Percentiles rank a stretch among this genome's conserved stretches.
Evolutionary conservation across 2,329 filamentous ascomycete genomes (phyloP).

Genomic region (Penicillium fuscoglaucum): DNA sequence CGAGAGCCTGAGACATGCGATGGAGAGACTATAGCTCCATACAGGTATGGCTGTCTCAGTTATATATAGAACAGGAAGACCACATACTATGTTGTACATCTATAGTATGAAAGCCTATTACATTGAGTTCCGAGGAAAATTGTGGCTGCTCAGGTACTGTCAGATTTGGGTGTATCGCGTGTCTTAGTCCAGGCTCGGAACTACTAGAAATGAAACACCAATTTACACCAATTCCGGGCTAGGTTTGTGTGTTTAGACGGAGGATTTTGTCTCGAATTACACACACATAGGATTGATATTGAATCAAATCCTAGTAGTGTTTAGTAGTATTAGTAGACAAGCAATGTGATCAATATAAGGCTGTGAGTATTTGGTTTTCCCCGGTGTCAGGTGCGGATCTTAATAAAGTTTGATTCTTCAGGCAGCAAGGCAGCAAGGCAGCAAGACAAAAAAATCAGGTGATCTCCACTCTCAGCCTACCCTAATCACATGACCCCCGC

Average conservation of each 20-base stretch:
- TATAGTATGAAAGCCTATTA: background rate
- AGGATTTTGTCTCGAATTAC: background rate
- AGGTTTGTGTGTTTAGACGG: background rate
- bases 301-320: background rate
- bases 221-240: background rate
- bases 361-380: background rate
- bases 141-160: slow-evolving; percentile 11
- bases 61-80: background rate
- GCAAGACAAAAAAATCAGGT: slow-evolving; percentile 31
- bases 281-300: background rate
- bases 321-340: background rate
- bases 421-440: background rate
- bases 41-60: background rate
- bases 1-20: slow-evolving; percentile 20
- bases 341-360: background rate
- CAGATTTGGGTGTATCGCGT: slow-evolving; percentile 1
- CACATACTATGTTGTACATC: background rate
- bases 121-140: background rate
- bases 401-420: background rate
- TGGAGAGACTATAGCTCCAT: background rate
- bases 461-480: slow-evolving; percentile 18
- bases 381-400: background rate
- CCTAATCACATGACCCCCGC: slow-evolving; percentile 35
- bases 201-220: background rate
- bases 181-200: background rate